Evolutionary conservation across 2,329 filamentous ascomycete species (phyloP).

Genomic region (Hypomyces perniciosus): DNA sequence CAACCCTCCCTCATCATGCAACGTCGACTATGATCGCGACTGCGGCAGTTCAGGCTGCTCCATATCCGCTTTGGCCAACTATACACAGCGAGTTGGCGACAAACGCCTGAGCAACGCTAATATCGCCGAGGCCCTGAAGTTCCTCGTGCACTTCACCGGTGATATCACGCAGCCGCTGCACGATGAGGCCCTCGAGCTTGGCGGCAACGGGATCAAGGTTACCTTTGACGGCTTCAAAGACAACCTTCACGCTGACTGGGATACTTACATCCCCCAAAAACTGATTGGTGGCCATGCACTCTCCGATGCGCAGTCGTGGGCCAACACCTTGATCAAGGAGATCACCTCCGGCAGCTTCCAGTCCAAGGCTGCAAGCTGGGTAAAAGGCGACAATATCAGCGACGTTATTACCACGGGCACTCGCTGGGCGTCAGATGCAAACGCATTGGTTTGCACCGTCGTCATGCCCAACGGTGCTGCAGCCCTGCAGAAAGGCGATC

Average conservation of each 20-base stretch:
- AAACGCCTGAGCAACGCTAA: slow-evolving; percentile 14
- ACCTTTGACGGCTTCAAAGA: slow-evolving; percentile 43
- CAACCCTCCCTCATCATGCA: slow-evolving; percentile 22
- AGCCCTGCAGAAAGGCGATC: slow-evolving; percentile 34
- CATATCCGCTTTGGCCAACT: slow-evolving; percentile 23
- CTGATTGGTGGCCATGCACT: slow-evolving; percentile 31
- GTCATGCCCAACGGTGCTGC: slow-evolving; percentile 33
- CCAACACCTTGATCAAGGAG: slow-evolving; percentile 26
- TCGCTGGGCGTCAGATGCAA: slow-evolving; percentile 36
- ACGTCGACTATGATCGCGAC: slow-evolving; percentile 39
- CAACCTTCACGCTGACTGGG: slow-evolving; percentile 58
- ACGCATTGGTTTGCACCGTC: slow-evolving; percentile 37
- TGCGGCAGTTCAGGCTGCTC: slow-evolving; percentile 20
- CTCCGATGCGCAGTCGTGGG: slow-evolving; percentile 34
- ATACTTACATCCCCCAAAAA: slow-evolving; percentile 50
- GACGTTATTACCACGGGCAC: slow-evolving; percentile 28
- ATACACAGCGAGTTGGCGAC: slow-evolving; percentile 20
- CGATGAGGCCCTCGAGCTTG: slow-evolving; percentile 44
- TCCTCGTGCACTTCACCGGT: slow-evolving; percentile 44
- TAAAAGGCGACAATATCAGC: slow-evolving; percentile 27
- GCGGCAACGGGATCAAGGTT: slow-evolving; percentile 49
- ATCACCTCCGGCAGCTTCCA: slow-evolving; percentile 34
- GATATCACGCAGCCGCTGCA: slow-evolving; percentile 53
- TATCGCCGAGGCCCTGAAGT: slow-evolving; percentile 19
- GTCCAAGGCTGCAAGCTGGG: slow-evolving; percentile 29